Evolutionary conservation across 192 early-diverging fungal species (phyloP), one percentile per base, ranked within the genome.

Genomic region (Chytriomyces confervae): DNA sequence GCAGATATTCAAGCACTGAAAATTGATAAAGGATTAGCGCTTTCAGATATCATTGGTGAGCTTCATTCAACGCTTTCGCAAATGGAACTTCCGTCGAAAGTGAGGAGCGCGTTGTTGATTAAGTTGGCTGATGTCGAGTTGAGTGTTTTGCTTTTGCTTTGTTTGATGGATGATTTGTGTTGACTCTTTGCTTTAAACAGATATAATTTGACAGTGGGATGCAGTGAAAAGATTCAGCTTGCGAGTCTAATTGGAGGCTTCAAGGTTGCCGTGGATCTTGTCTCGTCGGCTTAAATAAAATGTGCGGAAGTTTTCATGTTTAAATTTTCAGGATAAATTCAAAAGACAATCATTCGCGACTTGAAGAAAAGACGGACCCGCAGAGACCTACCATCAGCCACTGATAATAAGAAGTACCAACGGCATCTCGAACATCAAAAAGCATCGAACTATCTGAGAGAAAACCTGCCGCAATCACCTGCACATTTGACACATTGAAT

Each of bases 121-220:
- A 87, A 91, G 67, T 76, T 99, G 70, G 94, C 95, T 3, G 92
- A 96, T 51, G 93, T 98, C 43, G 97, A 99, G 91, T 94, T 65
- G 84, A 86, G 84, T 86, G 43, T 68, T 5, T 46, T 11, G 0
- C 51, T n/a, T 47, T 45, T 7, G 0, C 27, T 70, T 36, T 7
- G 0, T 49, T 70, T 36, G 36, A 36, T 27, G 18, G 24, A 1
- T 18, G 53, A 68, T 20, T 13, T 70, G 53, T 13, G 18, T 46
- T 24, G 68, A 70, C 20, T 18, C 29, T 51, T 70, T 1, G 47
- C 3, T 50, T 72, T n/a, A 16, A 2, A 36, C 72, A 93, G 92
- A 76, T 92, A 95, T 83, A 91, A 93, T 71, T 87, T 99, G 80
- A 85, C 92, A 0, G 90, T 89, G 13, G 97, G 95, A 0, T 90